These are phyloP conservation scores for Pisolithus tinctorius DNA, from an alignment of 768 basidiomycete genomes.

Conservation along the genomic window DNA sequence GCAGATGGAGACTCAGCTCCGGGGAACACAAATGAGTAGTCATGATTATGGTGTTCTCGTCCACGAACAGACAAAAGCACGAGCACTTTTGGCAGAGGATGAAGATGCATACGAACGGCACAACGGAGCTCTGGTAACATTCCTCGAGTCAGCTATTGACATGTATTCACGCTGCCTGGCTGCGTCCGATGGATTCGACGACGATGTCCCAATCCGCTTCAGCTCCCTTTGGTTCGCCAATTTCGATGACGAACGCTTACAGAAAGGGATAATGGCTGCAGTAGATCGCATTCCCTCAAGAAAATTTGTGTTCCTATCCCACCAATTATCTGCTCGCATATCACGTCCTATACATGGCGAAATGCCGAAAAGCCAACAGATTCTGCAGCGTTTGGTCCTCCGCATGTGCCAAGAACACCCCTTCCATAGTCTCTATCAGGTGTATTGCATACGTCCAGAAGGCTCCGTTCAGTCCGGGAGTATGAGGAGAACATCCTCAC, in stretches of 20 bases:
- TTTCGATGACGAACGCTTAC: conserved; percentile 52
- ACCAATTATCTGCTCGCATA: conserved; percentile 90
- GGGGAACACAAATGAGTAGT: conserved; percentile 13
- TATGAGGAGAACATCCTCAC: conserved; percentile 40
- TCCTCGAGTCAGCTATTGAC: conserved; percentile 68
- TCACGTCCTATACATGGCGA: conserved; percentile 34
- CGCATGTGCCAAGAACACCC: conserved; percentile 87
- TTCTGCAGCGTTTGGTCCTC: conserved; percentile 57
- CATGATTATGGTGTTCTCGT: conserved; percentile 24
- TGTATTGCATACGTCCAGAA: conserved; percentile 62
- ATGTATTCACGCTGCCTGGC: conserved; percentile 82
- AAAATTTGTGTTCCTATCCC: conserved; percentile 89
- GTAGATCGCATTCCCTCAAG: conserved; percentile 66
- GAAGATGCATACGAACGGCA: conserved; percentile 36
- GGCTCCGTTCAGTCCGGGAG: conserved; percentile 14
- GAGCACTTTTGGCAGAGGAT: conserved; percentile 49
- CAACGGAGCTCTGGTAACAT: conserved; percentile 42
- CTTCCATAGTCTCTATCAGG: conserved; percentile 88
- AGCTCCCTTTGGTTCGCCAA: conserved; percentile 92
- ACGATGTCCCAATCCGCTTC: conserved; percentile 71
- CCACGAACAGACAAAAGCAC: conserved; percentile 37
- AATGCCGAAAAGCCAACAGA: conserved; percentile 41
- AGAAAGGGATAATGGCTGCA: conserved; percentile 36
- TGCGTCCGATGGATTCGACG: conserved; percentile 66
- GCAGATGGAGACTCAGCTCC: conserved; percentile 35